Evolutionary conservation across 139 green algal genomes (phyloP), one percentile per base, ranked within the genome.

Genomic region (Nannochloris sp.): DNA sequence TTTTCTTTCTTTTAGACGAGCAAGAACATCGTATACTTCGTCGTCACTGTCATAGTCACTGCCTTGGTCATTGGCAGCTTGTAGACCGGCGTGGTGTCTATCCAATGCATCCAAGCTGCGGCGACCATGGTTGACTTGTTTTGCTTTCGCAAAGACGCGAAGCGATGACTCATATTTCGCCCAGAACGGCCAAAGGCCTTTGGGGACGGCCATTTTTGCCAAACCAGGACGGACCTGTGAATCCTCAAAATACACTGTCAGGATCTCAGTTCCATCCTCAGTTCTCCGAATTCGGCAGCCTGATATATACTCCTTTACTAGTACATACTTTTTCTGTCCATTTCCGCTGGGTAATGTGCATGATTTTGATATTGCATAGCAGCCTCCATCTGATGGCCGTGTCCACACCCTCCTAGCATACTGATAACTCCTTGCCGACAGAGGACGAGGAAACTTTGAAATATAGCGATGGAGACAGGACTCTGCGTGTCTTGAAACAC

Each of bases 161-260:
- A 84, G 61, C 0, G 72, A 75, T 3, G 57, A 58, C 19, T 85
- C 76, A 44, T 79, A 78, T 36, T 71, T 73, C 44, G 76, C 68
- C 31, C 83, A 75, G 51, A 83, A 78, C 1, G 76, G 68, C 84
- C 84, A 91, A 60, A 91, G 70, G 23, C 70, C 83, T 60, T 87
- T 85, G 44, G 78, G 76, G 7, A 91, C 69, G 5, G 70, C 78
- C 71, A 91, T 73, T 70, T 91, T 91, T 53, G 70, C 57, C 5
- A 91, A 67, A 49, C 78, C 75, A 5, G 81, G 48, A 14, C 72
- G 48, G 36, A 74, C 71, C 12, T 70, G 53, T 7, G 66, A 61
- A 81, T 91, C 83, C 71, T 91, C 85, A 70, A 86, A 91, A 64
- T 91, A 91, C 6, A 83, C 49, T 19, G 81, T 74, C 7, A 79